Base-by-base conservation (phyloP, 768 basidiomycete species). In the Hortiboletus campestris region DNA sequence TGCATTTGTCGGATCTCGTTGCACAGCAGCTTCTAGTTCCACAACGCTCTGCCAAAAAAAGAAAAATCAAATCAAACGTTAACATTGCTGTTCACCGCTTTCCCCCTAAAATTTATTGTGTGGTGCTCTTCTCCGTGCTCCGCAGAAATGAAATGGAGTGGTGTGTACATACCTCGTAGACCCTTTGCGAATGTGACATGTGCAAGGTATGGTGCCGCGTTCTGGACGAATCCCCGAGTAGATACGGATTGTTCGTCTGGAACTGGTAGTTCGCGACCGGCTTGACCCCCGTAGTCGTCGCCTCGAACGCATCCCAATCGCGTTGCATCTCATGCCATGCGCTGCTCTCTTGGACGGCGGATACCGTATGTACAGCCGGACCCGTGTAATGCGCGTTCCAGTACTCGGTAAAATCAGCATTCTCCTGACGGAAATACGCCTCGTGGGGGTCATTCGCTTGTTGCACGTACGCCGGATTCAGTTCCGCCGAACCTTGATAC, bases 21-120 rank as follows among this genome's bases (percentile, higher is more conserved):
- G 91, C 14, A 96, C 94, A 25, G 80, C 80, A 8, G 96, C 96
- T 74, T 99, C 96, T 13, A 93, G 77, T 68, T 94, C 88, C 31
- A 98, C 76, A 10, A 98, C 84, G 61, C 81, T 89, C 94, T 98
- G 73, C 47, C 64, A 17, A 50, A 51, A 59, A 53, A 58, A 46
- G 58, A 49, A 53, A 64, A 39, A 39, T 52, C 25, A 46, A 60
- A 38, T 1, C 25, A 25, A 6, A 29, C 56, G 53, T 63, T 46
- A 69, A 45, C 57, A 48, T 62, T 56, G 50, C 50, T 44, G 49
- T 48, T 51, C 51, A 43, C 49, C 42, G 16, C 47, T n/a, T 45
- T 31, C 19, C 19, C 29, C 32, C 32, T 20, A 17, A 25, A 7
- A 36, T 29, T 39, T n/a, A 44, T 44, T 7, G 32, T 20, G 48